phyloP scores from a whole-genome alignment of 495 filamentous ascomycete species.

The Aspergillus avenaceus region DNA sequence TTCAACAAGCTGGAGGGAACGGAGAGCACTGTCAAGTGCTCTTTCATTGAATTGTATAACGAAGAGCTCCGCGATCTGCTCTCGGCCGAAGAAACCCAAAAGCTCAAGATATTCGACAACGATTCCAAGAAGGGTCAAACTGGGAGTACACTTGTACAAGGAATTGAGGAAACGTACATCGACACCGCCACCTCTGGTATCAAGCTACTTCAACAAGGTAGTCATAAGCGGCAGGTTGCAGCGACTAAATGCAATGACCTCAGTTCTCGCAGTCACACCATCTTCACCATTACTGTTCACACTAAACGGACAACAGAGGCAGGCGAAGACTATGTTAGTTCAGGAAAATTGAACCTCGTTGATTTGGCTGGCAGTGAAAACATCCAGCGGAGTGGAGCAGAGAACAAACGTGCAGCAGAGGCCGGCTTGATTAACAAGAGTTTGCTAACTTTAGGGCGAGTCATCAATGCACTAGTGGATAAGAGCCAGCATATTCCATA shows the following conservation, averaged over 20 bases:
- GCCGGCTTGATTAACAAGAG: slow-evolving; percentile 98
- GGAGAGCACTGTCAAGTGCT: slow-evolving; percentile 92
- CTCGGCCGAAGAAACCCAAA: slow-evolving; percentile 70
- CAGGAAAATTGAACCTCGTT: slow-evolving; percentile 92
- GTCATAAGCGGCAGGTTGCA: slow-evolving; percentile 89
- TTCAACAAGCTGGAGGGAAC: slow-evolving; percentile 81
- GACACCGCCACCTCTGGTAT: slow-evolving; percentile 80
- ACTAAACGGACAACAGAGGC: slow-evolving; percentile 77
- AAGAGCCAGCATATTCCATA: slow-evolving; percentile 90
- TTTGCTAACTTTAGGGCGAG: slow-evolving; percentile 85
- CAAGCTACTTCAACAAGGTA: slow-evolving; percentile 82
- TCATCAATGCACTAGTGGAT: slow-evolving; percentile 97
- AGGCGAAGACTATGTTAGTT: slow-evolving; percentile 86
- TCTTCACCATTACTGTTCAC: slow-evolving; percentile 90
- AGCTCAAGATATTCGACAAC: slow-evolving; percentile 95
- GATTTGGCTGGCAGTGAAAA: slow-evolving; percentile 97
- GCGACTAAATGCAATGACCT: slow-evolving; percentile 98
- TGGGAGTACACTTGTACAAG: slow-evolving; percentile 76
- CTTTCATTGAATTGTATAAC: slow-evolving; percentile 97
- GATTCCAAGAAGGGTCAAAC: slow-evolving; percentile 73
- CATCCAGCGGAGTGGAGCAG: slow-evolving; percentile 91
- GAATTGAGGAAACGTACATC: slow-evolving; percentile 95
- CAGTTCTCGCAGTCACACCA: slow-evolving; percentile 90
- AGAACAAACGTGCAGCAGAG: slow-evolving; percentile 95
- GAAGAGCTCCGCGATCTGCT: slow-evolving; percentile 91